Conservation (phyloP, 2,329 filamentous ascomycete genomes). For the Diaporthe capsici region DNA sequence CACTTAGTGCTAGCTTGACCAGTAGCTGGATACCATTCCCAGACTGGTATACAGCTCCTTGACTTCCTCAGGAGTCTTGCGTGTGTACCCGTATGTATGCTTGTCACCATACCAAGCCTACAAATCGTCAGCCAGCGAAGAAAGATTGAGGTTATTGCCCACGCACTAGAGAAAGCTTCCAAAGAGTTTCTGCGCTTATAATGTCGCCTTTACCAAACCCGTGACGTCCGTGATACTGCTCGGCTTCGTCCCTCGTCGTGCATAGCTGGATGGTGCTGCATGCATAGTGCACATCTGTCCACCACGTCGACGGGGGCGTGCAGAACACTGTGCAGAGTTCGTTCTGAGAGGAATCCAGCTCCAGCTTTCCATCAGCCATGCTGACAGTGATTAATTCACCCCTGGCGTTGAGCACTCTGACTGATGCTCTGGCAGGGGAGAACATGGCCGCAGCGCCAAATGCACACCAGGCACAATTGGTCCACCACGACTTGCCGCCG, state of each 20-base stretch:
- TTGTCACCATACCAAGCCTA: not conserved
- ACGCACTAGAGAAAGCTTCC: not conserved
- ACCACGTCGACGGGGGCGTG: constrained; percentile 4
- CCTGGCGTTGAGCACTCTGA: not conserved
- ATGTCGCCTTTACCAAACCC: not conserved
- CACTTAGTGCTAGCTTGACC: too few relatives aligned
- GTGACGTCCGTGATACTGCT: not conserved
- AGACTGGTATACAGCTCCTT: too few relatives aligned
- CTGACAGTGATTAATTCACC: not conserved
- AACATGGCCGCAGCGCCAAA: not conserved
- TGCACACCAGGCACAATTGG: not conserved
- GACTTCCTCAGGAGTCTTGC: too few relatives aligned
- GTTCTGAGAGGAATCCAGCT: not conserved
- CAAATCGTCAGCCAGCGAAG: not conserved
- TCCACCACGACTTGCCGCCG: too few relatives aligned
- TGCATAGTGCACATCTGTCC: not conserved
- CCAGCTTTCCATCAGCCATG: not conserved
- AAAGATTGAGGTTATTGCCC: not conserved
- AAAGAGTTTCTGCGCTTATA: not conserved
- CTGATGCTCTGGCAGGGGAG: not conserved
- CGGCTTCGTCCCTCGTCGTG: not conserved
- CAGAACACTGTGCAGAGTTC: not conserved
- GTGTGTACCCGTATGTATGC: not conserved
- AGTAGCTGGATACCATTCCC: too few relatives aligned
- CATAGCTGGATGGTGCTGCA: not conserved